Base-by-base conservation (phyloP, 2,329 filamentous ascomycete species). In the Claviceps purpurea region DNA sequence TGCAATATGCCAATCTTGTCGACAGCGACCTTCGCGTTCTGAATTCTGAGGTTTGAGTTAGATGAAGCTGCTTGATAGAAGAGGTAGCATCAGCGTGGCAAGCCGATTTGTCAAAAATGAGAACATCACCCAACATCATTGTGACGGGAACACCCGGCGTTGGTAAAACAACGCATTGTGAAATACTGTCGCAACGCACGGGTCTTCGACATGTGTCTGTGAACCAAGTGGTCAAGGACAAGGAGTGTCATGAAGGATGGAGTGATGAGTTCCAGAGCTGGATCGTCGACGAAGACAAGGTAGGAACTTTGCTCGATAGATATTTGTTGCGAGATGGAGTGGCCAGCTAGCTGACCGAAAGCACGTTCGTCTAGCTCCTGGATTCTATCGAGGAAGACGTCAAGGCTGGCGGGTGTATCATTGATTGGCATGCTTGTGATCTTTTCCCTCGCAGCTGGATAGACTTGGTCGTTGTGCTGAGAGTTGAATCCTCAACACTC, bases 371-470 rank as follows among this genome's bases (percentile, higher is more conserved):
- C 4, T 44, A 89, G 83, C 72, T 98, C 37, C 77, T 98, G 22
- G 93, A 98, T 65, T 81, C 86, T 47, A 85, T 98, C 53, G 93
- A 97, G 70, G 79, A 87, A 52, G 84, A 93, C 55, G 77, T 87
- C 41, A 78, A 83, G 56, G 70, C 78, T 20, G 91, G 91, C 53
- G 93, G 93, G 20, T 87, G 82, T 67, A 82, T 98, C 60, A 86
- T 98, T 63, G 93, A 98, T 71, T 98, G 93, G 91, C 93, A 98
- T 70, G 91, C 90, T 2, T 97, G 91, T 71, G 93, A 97, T 62
- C 71, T 97, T 22, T 97, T 97, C 64, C 93, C 93, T 2, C 83
- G 86, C 65, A 85, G 85, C 63, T 94, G 90, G 88, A 85, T 98
- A 63, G 93, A 98, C 66, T 78, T 98, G 2, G 90, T 98, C 1